Evolutionary conservation across 768 basidiomycete species (phyloP), one percentile per base, ranked within the genome.

Genomic region (Plicaturopsis crispa): DNA sequence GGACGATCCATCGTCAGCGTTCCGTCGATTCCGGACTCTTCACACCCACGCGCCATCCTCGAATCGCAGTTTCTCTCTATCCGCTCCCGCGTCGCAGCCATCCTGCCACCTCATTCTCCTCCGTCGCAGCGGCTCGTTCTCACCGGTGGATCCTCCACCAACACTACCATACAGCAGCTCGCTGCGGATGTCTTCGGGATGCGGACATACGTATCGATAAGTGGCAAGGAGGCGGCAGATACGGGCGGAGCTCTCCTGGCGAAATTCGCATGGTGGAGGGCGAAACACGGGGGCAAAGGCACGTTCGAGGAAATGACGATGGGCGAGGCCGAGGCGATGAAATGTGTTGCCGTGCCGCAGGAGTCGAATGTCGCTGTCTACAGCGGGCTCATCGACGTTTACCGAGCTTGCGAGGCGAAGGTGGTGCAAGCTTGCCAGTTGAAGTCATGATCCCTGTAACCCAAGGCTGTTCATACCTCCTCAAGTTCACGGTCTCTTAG

Each of bases 51-150:
- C 19, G 80, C 83, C 12, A 82, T 92, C 42, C 62, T 92, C 41
- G 86, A 90, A 55, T 85, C 85, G 1, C 89, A 92, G 53, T 75
- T 93, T 50, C 63, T 92, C 39, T 85, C 84, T 16, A 88, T 91
- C 59, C 70, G 75, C 35, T 76, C 79, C 13, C 73, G 87, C 32
- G 73, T 89, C 21, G 64, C 67, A 4, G 75, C 73, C 5, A 84
- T 90, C 49, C 63, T 88, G 5, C 78, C 81, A 0, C 57, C 67
- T 10, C 60, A 73, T 46, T 65, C 75, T 2, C 60, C 63, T 4
- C 43, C 50, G 4, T 71, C 68, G 13, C 73, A 72, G 30, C 69
- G 84, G 23, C 72, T 90, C 31, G 77, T 90, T 31, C 66, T 86
- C 24, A 83, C 82, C 4, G 89, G 89, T 11, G 89, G 89, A 19